phyloP scores from a whole-genome alignment of 495 filamentous ascomycete species.

The Aspergillus conjunctus region DNA sequence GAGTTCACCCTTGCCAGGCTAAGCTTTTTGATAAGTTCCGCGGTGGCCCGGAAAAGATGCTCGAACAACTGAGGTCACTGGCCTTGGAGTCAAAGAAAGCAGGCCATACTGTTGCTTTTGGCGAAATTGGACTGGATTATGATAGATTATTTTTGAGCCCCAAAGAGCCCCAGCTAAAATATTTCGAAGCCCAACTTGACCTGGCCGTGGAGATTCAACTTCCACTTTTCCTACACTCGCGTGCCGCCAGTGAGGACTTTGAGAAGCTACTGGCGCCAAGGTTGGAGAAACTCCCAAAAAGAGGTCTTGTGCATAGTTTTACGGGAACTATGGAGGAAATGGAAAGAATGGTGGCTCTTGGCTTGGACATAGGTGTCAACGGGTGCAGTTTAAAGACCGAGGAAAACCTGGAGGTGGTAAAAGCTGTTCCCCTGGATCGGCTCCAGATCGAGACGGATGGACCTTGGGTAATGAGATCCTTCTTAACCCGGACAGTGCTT shows the following conservation, averaged over 20 bases:
- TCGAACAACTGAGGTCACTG: constrained; percentile 62
- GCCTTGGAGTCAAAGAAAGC: constrained; percentile 46
- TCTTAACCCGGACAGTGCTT: not conserved
- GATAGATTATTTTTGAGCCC: constrained; percentile 80
- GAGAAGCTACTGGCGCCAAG: constrained; percentile 59
- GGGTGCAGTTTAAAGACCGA: constrained; percentile 92
- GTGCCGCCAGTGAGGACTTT: constrained; percentile 82
- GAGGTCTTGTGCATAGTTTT: constrained; percentile 87
- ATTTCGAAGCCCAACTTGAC: constrained; percentile 78
- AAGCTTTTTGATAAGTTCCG: constrained; percentile 66
- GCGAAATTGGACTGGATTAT: constrained; percentile 96
- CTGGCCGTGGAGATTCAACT: constrained; percentile 77
- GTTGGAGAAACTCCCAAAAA: constrained; percentile 60
- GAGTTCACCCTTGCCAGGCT: constrained; percentile 86
- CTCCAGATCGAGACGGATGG: constrained; percentile 94
- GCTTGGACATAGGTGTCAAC: constrained; percentile 84
- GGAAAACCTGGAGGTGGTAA: constrained; percentile 82
- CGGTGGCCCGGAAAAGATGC: constrained; percentile 55
- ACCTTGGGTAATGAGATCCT: constrained; percentile 63
- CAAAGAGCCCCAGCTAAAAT: constrained; percentile 77
- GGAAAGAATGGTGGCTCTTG: constrained; percentile 69
- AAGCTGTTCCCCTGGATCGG: constrained; percentile 67
- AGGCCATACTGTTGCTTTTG: constrained; percentile 75
- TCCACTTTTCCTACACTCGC: constrained; percentile 87
- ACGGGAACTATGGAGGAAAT: constrained; percentile 85